phyloP scores from a whole-genome alignment of 1,139 yeast genomes.

The Pichia inconspicua region DNA sequence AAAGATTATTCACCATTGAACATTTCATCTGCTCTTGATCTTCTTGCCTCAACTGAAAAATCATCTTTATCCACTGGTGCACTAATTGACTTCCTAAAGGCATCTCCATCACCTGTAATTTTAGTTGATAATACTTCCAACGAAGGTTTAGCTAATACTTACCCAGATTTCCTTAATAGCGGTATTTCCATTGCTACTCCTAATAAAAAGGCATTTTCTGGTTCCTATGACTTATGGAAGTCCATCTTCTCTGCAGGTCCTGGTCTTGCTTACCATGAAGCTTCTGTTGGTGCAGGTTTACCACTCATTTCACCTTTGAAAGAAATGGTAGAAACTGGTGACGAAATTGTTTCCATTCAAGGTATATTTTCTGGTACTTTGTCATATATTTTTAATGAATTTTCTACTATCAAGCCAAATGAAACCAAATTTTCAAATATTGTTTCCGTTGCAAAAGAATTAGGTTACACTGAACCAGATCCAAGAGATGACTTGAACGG shows the following conservation, averaged over 20 bases:
- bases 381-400: slow-evolving; percentile 93
- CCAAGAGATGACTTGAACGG: slow-evolving; percentile 99
- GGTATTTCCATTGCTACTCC: slow-evolving; percentile 97
- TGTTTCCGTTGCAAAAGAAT: slow-evolving; percentile 75
- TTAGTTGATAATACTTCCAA: slow-evolving; percentile 92
- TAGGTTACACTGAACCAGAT: slow-evolving; percentile 98
- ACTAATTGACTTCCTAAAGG: slow-evolving; percentile 53
- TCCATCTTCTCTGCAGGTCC: slow-evolving; percentile 52
- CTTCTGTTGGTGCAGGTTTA: slow-evolving; percentile 98
- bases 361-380: slow-evolving; percentile 96
- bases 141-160: slow-evolving; percentile 63
- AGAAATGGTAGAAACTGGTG: slow-evolving; percentile 88
- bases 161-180: slow-evolving; percentile 62
- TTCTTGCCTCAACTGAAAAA: slow-evolving; percentile 36
- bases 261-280: slow-evolving; percentile 88
- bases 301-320: slow-evolving; percentile 85
- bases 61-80: slow-evolving; percentile 50
- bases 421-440: slow-evolving; percentile 78
- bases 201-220: slow-evolving; percentile 95
- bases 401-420: slow-evolving; percentile 59
- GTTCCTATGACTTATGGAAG: slow-evolving; percentile 68
- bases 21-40: slow-evolving; percentile 47
- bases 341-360: slow-evolving; percentile 80
- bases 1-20: slow-evolving; percentile 65
- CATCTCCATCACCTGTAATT: slow-evolving; percentile 67